Conservation (phyloP, 345 rosid genomes). For the Eucalyptus tenuipes region DNA sequence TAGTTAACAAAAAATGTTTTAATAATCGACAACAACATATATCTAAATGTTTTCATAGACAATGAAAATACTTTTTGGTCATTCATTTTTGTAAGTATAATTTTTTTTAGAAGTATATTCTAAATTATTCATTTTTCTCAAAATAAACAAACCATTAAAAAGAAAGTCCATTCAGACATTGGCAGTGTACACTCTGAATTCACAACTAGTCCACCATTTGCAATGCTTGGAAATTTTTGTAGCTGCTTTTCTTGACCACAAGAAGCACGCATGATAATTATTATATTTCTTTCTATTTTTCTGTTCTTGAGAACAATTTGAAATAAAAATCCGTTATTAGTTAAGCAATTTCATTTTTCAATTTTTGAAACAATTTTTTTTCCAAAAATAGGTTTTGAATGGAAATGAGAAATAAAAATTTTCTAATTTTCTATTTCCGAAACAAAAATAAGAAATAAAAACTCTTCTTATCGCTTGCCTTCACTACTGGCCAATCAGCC, state of each 20-base stretch:
- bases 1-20: background rate
- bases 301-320: accelerated
- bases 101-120: no score
- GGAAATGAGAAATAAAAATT: background rate
- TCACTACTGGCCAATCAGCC: accelerated
- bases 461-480: accelerated
- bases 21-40: background rate
- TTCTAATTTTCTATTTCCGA: accelerated
- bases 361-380: background rate
- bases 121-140: no score
- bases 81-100: background rate
- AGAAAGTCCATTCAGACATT: background rate
- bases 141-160: no score
- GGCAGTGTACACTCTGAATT: no score
- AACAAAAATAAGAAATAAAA: accelerated
- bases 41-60: background rate
- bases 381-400: background rate
- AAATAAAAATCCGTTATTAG: background rate
- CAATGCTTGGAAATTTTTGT: background rate
- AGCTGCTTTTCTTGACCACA: background rate
- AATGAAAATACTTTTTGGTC: background rate
- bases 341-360: background rate
- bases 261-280: accelerated
- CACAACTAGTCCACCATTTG: background rate
- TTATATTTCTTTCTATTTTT: background rate